A percentile compares a stretch with the other conserved stretches of the same genome.
phyloP scores from a whole-genome alignment of 257 asterid species.

The Verbena officinalis region DNA sequence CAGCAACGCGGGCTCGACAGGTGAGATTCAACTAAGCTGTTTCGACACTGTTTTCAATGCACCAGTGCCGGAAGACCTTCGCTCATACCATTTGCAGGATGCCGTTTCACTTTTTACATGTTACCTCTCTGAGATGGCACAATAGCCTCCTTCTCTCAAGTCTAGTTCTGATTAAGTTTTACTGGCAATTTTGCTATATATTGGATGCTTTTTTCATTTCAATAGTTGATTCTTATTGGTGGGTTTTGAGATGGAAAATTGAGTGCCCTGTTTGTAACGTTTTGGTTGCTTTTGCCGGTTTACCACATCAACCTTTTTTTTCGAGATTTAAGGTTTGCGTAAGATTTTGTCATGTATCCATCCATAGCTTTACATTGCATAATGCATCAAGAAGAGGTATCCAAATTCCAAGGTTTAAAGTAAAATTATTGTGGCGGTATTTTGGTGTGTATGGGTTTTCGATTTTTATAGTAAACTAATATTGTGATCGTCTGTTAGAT shows the following conservation, averaged over 20 bases:
- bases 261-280: conserved; percentile 25
- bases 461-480: background rate
- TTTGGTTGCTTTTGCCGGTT: background rate
- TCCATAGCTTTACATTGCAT: background rate
- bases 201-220: too few species aligned
- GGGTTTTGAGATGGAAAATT: conserved; percentile 17
- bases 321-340: background rate
- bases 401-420: background rate
- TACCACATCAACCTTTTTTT: background rate
- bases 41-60: conserved; percentile 65
- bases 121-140: conserved; percentile 61
- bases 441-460: background rate
- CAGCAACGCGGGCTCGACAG: conserved; percentile 44
- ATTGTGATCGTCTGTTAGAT: too few species aligned
- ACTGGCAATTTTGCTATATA: conserved; percentile 2
- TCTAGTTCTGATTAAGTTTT: conserved; percentile 12
- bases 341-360: conserved; percentile 7
- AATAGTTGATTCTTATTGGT: background rate
- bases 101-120: conserved; percentile 65
- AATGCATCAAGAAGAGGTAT: background rate
- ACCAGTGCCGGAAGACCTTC: conserved; percentile 80
- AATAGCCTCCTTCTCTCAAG: conserved; percentile 27
- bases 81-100: conserved; percentile 77
- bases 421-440: background rate
- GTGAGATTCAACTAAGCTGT: conserved; percentile 70